Percentiles rank a stretch among this genome's conserved stretches.
phyloP scores from a whole-genome alignment of 257 asterid species.

The Nicotiana obtusifolia region DNA sequence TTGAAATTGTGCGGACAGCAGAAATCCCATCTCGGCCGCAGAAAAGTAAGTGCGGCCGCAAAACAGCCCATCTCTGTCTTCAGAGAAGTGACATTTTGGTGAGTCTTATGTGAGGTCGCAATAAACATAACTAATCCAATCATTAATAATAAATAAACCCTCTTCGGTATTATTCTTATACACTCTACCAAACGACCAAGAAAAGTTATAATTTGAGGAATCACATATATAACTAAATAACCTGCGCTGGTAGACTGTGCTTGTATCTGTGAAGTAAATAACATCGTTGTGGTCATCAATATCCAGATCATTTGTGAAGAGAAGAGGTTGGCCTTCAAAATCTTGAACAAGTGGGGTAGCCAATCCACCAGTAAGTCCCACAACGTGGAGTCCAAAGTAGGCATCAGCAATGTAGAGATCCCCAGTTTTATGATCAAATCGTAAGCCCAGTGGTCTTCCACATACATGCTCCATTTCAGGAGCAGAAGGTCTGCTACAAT shows the following conservation, averaged over 20 bases:
- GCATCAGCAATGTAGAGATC: slow-evolving; percentile 75
- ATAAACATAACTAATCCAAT: too few relatives aligned
- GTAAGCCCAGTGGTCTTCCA: slow-evolving; percentile 66
- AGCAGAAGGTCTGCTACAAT: slow-evolving; percentile 38
- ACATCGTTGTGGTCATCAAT: slow-evolving; percentile 46
- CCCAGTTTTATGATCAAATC: slow-evolving; percentile 43
- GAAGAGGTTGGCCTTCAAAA: slow-evolving; percentile 41
- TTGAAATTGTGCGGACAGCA: too few relatives aligned
- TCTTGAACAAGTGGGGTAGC: slow-evolving; percentile 43
- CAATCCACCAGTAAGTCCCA: slow-evolving; percentile 54
- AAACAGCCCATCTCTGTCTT: too few relatives aligned
- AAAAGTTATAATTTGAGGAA: slow-evolving; percentile 27
- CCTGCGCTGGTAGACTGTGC: slow-evolving; percentile 52
- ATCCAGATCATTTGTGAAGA: slow-evolving; percentile 65
- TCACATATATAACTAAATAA: slow-evolving; percentile 26
- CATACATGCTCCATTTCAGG: slow-evolving; percentile 57
- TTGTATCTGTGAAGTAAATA: slow-evolving; percentile 61
- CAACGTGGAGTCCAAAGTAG: slow-evolving; percentile 59
- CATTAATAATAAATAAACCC: too few relatives aligned
- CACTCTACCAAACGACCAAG: too few relatives aligned
- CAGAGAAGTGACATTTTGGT: too few relatives aligned
- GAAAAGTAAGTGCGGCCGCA: too few relatives aligned
- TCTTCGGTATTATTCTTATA: too few relatives aligned
- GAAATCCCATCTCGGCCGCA: too few relatives aligned
- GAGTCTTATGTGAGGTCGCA: too few relatives aligned